Evolutionary conservation across 2,329 filamentous ascomycete genomes (phyloP).

Genomic region (Penicillium expansum): DNA sequence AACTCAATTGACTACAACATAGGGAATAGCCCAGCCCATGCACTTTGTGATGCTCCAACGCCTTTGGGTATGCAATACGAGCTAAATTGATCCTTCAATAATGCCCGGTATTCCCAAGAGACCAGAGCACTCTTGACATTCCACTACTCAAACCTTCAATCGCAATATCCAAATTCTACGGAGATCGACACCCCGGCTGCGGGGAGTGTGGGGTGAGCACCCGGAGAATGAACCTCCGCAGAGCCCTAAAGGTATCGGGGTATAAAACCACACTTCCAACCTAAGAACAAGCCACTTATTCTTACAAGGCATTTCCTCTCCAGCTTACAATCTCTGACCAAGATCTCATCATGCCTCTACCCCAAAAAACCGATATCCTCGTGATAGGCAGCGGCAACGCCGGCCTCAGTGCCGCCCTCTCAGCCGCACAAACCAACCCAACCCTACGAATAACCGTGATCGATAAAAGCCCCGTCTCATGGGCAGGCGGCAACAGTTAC

Average conservation of each 20-base stretch:
- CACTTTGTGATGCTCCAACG: background rate
- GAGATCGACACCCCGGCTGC: conserved; percentile 3
- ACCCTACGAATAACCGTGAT: conserved; percentile 51
- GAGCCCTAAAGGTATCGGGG: background rate
- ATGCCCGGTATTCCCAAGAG: background rate
- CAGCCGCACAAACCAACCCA: conserved; percentile 49
- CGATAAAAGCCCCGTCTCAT: conserved; percentile 58
- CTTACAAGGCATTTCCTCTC: background rate
- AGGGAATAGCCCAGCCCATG: background rate
- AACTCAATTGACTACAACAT: background rate
- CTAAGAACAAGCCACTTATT: background rate
- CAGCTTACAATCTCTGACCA: background rate
- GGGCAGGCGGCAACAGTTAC: conserved; percentile 63
- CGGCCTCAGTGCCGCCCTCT: conserved; percentile 59
- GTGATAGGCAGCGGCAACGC: conserved; percentile 65
- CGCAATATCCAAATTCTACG: background rate
- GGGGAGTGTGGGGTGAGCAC: conserved; percentile 4
- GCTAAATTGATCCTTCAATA: background rate
- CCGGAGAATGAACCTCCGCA: conserved; percentile 1
- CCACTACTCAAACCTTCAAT: background rate
- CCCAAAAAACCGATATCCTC: conserved; percentile 36
- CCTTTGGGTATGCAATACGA: background rate
- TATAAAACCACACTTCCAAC: background rate
- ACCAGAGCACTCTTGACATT: no score
- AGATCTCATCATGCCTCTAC: background rate